A percentile compares a stretch with the other conserved stretches of the same genome.
These are phyloP conservation scores for Zygotorulaspora chibaensis DNA, from an alignment of 805 yeast genomes.

Conservation along the genomic window DNA sequence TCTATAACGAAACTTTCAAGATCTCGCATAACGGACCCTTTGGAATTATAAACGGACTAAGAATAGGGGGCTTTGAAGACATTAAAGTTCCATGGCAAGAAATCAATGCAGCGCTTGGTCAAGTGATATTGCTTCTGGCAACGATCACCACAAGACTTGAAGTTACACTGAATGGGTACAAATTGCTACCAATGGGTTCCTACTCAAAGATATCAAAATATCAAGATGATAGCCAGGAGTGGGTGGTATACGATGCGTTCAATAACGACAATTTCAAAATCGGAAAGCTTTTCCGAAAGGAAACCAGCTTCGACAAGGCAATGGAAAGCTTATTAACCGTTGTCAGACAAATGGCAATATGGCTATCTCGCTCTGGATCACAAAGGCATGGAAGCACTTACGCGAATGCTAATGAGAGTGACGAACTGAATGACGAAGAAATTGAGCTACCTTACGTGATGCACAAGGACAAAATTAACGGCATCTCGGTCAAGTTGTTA, in stretches of 20 bases:
- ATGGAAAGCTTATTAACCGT: conserved; percentile 67
- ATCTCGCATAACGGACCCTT: conserved; percentile 81
- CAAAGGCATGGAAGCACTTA: conserved; percentile 40
- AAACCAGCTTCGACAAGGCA: conserved; percentile 72
- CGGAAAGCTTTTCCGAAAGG: conserved; percentile 61
- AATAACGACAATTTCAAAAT: conserved; percentile 68
- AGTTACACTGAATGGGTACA: conserved; percentile 54
- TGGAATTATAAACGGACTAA: conserved; percentile 81
- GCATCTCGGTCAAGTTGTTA: conserved; percentile 65
- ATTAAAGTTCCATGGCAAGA: conserved; percentile 81
- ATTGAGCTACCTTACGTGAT: conserved; percentile 69
- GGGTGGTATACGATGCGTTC: conserved; percentile 51
- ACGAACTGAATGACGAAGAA: conserved; percentile 3
- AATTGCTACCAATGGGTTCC: conserved; percentile 78
- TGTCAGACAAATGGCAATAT: conserved; percentile 23
- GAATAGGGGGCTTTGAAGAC: conserved; percentile 66
- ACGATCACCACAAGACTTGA: conserved; percentile 58
- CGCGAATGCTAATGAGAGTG: conserved; percentile 2
- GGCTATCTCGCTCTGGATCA: conserved; percentile 26
- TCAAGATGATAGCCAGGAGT: conserved; percentile 36
- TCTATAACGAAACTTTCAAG: conserved; percentile 75
- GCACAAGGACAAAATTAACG: conserved; percentile 69
- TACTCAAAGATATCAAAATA: conserved; percentile 61
- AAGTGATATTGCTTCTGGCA: conserved; percentile 62
- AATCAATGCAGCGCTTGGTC: conserved; percentile 88